Percentiles rank a stretch among this genome's conserved stretches.
Evolutionary conservation across 1,284 basidiomycete genomes (phyloP).

Genomic region (Vanrija sp.): DNA sequence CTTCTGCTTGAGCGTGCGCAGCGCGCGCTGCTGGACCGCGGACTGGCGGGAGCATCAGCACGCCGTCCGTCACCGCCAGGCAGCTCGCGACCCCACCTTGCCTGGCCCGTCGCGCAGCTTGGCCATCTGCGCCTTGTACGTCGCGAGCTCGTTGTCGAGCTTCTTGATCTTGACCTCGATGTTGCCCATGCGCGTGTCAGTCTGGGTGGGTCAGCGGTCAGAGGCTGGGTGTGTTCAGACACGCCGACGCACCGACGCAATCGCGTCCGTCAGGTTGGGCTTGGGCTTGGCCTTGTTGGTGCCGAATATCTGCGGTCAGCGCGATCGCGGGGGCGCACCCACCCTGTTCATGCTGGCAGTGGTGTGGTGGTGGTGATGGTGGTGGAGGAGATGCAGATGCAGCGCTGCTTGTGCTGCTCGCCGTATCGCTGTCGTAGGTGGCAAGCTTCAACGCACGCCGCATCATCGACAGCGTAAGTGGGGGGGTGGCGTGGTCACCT

Average conservation of each 20-base stretch:
- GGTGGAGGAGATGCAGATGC: not conserved
- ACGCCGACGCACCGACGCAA: conserved; percentile 63
- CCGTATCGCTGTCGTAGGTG: too few relatives aligned
- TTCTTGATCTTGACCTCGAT: conserved; percentile 98
- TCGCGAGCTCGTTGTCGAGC: conserved; percentile 83
- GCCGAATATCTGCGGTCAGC: conserved; percentile 63
- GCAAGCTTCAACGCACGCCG: too few relatives aligned
- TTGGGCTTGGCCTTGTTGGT: conserved; percentile 66
- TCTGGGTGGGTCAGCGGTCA: conserved; percentile 56
- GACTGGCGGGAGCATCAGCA: conserved; percentile 52
- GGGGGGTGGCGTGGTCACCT: too few relatives aligned
- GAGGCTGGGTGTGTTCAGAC: conserved; percentile 62
- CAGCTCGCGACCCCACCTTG: conserved; percentile 74
- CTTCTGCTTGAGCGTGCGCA: conserved; percentile 92
- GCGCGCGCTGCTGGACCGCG: conserved; percentile 91
- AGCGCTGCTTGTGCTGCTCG: too few relatives aligned
- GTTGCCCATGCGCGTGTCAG: conserved; percentile 79
- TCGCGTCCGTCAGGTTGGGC: conserved; percentile 83
- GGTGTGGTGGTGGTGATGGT: not conserved
- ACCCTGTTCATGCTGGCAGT: conserved; percentile 38
- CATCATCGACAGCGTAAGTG: too few relatives aligned
- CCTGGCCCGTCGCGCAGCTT: conserved; percentile 91
- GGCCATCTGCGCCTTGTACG: conserved; percentile 95
- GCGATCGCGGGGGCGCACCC: not conserved
- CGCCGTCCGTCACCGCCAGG: not conserved